Evolutionary conservation across 306 rosid species (phyloP).

Genomic region (Macrotyloma uniflorum): DNA sequence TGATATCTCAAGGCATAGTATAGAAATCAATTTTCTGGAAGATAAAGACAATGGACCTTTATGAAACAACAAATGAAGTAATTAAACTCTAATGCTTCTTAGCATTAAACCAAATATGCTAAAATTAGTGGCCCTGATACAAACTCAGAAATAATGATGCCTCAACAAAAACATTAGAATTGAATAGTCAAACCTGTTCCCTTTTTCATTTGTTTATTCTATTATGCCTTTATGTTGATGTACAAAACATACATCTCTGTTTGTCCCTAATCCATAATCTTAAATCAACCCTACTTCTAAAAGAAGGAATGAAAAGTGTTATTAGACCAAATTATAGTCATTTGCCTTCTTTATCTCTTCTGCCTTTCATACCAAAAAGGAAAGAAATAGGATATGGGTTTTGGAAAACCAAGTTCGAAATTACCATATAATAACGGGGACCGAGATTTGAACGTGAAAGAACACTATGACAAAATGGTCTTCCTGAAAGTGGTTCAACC

Average conservation of each 20-base stretch:
- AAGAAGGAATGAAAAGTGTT: background rate
- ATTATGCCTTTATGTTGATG: background rate
- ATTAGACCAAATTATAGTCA: conserved; percentile 7
- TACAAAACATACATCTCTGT: background rate
- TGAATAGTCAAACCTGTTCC: background rate
- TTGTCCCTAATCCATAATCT: background rate
- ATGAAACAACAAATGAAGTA: no score
- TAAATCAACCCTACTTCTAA: background rate
- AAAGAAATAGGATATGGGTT: background rate
- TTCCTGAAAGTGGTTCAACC: conserved; percentile 56
- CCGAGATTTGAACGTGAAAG: conserved; percentile 40
- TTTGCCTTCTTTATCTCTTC: background rate
- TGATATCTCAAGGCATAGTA: no score
- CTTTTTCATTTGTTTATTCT: background rate
- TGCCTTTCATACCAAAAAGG: background rate
- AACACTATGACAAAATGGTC: conserved; percentile 41
- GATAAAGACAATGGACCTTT: no score
- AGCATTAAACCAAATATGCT: background rate
- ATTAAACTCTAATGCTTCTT: background rate
- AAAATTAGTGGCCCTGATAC: conserved; percentile 7
- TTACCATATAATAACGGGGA: conserved; percentile 49
- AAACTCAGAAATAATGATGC: background rate
- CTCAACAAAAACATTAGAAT: conserved; percentile 18
- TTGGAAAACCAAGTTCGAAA: background rate
- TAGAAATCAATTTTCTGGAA: no score